These are phyloP conservation scores for Aureobasidium zeae DNA, from an alignment of 2,329 filamentous ascomycete species.

Conservation along the genomic window DNA sequence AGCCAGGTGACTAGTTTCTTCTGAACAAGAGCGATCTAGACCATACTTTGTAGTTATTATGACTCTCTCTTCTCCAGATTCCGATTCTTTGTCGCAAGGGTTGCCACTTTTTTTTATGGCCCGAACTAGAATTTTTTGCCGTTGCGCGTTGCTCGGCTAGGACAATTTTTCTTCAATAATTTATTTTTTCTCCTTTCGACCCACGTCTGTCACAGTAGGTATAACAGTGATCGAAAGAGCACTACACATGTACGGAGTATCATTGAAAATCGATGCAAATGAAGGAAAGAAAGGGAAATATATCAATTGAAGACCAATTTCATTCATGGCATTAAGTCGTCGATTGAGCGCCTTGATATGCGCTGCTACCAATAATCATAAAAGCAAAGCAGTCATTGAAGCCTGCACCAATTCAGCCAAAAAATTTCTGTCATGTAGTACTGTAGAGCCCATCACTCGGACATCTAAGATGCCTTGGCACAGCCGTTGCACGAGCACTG, in stretches of 20 bases:
- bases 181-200: no score
- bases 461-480: conserved; percentile 28
- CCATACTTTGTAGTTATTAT: conserved; percentile 4
- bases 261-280: no score
- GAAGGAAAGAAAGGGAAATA: no score
- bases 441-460: neutral
- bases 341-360: conserved; percentile 2
- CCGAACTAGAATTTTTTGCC: conserved; percentile 12
- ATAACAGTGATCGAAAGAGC: no score
- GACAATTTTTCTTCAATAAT: neutral
- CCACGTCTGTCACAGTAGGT: no score
- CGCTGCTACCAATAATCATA: conserved; percentile 11
- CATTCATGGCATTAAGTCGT: conserved; percentile 15
- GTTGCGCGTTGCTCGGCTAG: neutral
- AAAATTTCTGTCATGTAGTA: neutral
- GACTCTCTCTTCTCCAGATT: conserved; percentile 13
- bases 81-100: neutral
- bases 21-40: conserved; percentile 10
- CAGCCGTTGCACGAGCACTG: conserved; percentile 41
- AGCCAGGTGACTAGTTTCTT: no score
- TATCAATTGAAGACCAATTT: conserved; percentile 7
- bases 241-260: no score
- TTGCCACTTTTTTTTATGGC: conserved; percentile 13
- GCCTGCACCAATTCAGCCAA: conserved; percentile 10
- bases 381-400: conserved; percentile 13